Evolutionary conservation across 352 stramenopile genomes (phyloP).

Genomic region (Globisporangium heterothallicum): DNA sequence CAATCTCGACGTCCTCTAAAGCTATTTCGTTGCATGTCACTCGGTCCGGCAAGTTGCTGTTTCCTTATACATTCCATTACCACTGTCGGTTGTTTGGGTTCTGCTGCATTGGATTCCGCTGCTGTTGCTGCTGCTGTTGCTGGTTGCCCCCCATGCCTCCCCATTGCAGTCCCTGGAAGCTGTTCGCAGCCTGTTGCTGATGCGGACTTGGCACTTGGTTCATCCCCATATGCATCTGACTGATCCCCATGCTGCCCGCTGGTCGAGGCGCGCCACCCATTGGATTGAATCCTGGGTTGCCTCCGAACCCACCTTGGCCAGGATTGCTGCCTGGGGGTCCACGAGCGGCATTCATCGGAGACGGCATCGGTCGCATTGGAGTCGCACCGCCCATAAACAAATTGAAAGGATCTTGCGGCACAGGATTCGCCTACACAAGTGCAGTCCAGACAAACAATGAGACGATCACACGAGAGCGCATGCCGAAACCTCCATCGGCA

Average conservation of each 20-base stretch:
- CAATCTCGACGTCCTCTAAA: too few relatives aligned
- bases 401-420: slow-evolving; percentile 63
- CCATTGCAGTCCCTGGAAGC: slow-evolving; percentile 82
- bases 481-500: neutral
- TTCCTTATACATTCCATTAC: slow-evolving; percentile 16
- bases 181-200: slow-evolving; percentile 54
- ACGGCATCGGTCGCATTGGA: slow-evolving; percentile 25
- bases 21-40: too few relatives aligned
- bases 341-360: slow-evolving; percentile 27
- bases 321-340: slow-evolving; percentile 16
- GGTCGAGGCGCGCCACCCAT: slow-evolving; percentile 36
- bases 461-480: too few relatives aligned
- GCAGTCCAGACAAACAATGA: neutral
- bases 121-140: slow-evolving; percentile 42
- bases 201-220: slow-evolving; percentile 25
- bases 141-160: slow-evolving; percentile 61
- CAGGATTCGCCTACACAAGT: slow-evolving; percentile 14
- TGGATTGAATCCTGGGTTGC: slow-evolving; percentile 32
- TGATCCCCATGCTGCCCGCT: slow-evolving; percentile 70
- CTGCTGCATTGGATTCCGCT: slow-evolving; percentile 48
- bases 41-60: too few relatives aligned
- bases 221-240: slow-evolving; percentile 81
- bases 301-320: slow-evolving; percentile 15
- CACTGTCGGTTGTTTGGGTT: slow-evolving; percentile 41
- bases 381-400: slow-evolving; percentile 39